These are phyloP conservation scores for Phytophthora melonis DNA, from an alignment of 352 stramenopile genomes.

Conservation along the genomic window DNA sequence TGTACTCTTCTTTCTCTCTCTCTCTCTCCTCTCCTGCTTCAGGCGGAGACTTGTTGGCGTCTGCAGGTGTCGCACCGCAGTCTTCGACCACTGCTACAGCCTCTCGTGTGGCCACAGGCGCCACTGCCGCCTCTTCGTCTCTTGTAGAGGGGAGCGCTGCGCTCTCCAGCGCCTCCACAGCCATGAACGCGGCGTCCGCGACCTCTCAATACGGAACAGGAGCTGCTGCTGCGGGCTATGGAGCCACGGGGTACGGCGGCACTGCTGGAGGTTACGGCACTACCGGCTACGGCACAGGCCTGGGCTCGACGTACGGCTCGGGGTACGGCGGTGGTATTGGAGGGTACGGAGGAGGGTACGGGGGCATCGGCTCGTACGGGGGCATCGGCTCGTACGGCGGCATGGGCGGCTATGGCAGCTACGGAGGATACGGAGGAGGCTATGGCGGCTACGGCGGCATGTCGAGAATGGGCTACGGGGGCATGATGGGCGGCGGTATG, in stretches of 20 bases:
- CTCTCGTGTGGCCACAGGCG: background rate
- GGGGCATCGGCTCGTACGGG: constrained; percentile 43
- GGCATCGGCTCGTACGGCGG: constrained; percentile 50
- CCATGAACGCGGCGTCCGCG: constrained; percentile 14
- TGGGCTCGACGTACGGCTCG: constrained; percentile 41
- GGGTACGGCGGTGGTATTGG: constrained; percentile 37
- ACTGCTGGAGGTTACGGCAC: constrained; percentile 38
- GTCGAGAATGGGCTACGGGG: constrained; percentile 46
- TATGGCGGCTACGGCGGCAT: constrained; percentile 43
- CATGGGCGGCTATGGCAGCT: constrained; percentile 43
- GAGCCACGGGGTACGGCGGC: constrained; percentile 33
- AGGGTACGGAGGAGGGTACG: constrained; percentile 45
- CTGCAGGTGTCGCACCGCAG: constrained; percentile 29
- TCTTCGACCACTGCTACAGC: constrained; percentile 6
- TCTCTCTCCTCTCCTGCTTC: background rate
- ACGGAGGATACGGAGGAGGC: constrained; percentile 40
- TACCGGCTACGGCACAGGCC: constrained; percentile 26
- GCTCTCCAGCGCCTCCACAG: constrained; percentile 15
- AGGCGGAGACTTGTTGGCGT: constrained; percentile 23
- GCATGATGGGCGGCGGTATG: constrained; percentile 44
- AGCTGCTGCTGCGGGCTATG: constrained; percentile 21
- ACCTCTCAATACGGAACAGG: constrained; percentile 28
- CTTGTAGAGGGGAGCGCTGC: background rate
- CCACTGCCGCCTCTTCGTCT: constrained; percentile 7
- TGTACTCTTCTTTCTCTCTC: background rate